Percentiles rank a stretch among this genome's conserved stretches.
These are phyloP conservation scores for Quercus agrifolia DNA, from an alignment of 306 rosid genomes.

Conservation along the genomic window DNA sequence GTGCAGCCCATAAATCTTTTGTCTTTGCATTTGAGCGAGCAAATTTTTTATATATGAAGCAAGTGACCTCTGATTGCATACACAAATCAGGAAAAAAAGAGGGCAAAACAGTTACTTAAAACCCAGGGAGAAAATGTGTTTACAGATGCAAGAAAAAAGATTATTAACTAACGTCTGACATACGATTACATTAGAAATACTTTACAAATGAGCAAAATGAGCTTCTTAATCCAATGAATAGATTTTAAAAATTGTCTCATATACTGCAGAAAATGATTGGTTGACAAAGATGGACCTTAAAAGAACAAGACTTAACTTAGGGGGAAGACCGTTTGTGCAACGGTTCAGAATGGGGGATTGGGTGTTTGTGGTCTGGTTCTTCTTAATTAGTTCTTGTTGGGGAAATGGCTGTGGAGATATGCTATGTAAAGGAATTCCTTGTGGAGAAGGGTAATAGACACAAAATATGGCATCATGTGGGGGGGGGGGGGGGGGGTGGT, in stretches of 20 bases:
- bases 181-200: not conserved
- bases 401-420: too few species aligned
- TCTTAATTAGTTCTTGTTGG: too few species aligned
- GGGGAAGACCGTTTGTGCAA: too few species aligned
- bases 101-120: not conserved
- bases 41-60: constrained; percentile 77
- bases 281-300: not conserved
- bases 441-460: too few species aligned
- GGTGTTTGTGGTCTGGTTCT: too few species aligned
- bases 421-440: too few species aligned
- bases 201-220: not conserved
- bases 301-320: not conserved
- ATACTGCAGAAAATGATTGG: not conserved
- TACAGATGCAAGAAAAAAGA: not conserved
- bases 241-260: not conserved
- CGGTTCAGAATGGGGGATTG: too few species aligned
- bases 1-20: constrained; percentile 90
- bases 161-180: not conserved
- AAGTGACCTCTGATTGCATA: constrained; percentile 65
- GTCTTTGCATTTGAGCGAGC: constrained; percentile 84
- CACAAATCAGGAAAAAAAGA: not conserved
- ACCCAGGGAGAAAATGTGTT: not conserved
- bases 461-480: too few species aligned
- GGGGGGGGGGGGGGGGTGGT: too few species aligned
- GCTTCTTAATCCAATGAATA: not conserved